Conservation (phyloP, 108 stramenopile species). For the Pelagomonas calceolata region DNA sequence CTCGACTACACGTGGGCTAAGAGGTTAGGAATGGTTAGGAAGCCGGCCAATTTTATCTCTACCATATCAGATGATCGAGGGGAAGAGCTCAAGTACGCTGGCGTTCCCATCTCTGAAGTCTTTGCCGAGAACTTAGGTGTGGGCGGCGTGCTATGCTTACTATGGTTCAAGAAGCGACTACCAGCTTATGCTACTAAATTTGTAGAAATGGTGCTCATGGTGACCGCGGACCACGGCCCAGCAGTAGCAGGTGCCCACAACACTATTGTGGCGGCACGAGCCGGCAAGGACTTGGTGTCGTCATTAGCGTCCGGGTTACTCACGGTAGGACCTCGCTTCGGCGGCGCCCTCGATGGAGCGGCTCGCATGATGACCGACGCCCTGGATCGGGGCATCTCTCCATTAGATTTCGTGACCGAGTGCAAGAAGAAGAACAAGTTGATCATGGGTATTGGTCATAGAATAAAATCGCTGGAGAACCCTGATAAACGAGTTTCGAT, state of each 20-base stretch:
- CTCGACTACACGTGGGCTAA: conserved; percentile 87
- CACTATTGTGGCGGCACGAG: conserved; percentile 77
- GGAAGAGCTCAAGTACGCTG: conserved; percentile 71
- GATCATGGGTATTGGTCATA: conserved; percentile 87
- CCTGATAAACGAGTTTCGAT: conserved; percentile 76
- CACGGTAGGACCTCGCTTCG: conserved; percentile 81
- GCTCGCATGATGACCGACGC: conserved; percentile 62
- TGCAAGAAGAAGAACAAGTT: conserved; percentile 67
- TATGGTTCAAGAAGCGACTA: conserved; percentile 77
- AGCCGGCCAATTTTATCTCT: conserved; percentile 81
- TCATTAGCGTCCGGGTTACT: conserved; percentile 65
- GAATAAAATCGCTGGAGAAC: conserved; percentile 65
- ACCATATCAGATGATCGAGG: conserved; percentile 81
- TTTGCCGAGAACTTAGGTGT: conserved; percentile 68
- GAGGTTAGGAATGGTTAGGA: conserved; percentile 70
- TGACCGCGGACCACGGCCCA: conserved; percentile 72
- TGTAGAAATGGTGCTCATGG: conserved; percentile 86
- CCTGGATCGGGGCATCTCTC: conserved; percentile 50
- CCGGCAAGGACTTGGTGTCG: conserved; percentile 80
- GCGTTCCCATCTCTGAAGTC: conserved; percentile 73
- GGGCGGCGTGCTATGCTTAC: conserved; percentile 71
- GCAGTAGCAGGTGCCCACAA: conserved; percentile 79
- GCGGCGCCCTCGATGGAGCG: conserved; percentile 76
- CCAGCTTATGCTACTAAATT: conserved; percentile 76
- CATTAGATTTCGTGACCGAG: conserved; percentile 59